Conservation (phyloP, 2,329 filamentous ascomycete genomes). For the Sporothrix dimorphospora region DNA sequence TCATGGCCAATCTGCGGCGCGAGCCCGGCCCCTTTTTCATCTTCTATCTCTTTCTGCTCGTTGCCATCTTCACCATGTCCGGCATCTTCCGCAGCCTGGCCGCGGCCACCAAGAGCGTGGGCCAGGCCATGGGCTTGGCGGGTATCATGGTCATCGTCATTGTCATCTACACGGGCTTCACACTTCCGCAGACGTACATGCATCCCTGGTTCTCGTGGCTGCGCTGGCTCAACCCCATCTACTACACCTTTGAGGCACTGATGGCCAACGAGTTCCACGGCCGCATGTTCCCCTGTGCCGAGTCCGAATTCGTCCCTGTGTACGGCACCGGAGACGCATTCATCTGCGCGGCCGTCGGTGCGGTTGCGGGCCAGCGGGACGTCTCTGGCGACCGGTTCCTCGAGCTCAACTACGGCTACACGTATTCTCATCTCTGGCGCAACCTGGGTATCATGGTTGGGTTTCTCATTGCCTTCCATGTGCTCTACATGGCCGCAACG, state of each 20-base stretch:
- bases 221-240: slow-evolving; percentile 76
- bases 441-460: slow-evolving; percentile 71
- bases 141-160: slow-evolving; percentile 65
- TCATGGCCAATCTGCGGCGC: slow-evolving; percentile 79
- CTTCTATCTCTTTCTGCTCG: slow-evolving; percentile 76
- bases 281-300: slow-evolving; percentile 59
- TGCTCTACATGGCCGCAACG: slow-evolving; percentile 62
- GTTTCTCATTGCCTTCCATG: slow-evolving; percentile 63
- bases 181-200: slow-evolving; percentile 63
- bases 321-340: slow-evolving; percentile 47
- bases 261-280: slow-evolving; percentile 78
- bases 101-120: slow-evolving; percentile 71
- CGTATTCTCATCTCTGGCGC: slow-evolving; percentile 64
- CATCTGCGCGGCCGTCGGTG: slow-evolving; percentile 62
- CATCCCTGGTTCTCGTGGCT: slow-evolving; percentile 80
- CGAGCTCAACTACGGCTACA: slow-evolving; percentile 57
- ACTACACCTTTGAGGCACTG: slow-evolving; percentile 77
- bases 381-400: slow-evolving; percentile 56
- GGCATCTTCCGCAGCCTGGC: slow-evolving; percentile 83
- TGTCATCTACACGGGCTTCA: slow-evolving; percentile 72
- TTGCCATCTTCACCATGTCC: slow-evolving; percentile 75
- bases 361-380: slow-evolving; percentile 52
- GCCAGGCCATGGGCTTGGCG: slow-evolving; percentile 63
- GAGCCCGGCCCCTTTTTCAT: slow-evolving; percentile 80
- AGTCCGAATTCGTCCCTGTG: slow-evolving; percentile 48